phyloP scores from a whole-genome alignment of 2,329 filamentous ascomycete genomes.

The Talaromyces sp. region DNA sequence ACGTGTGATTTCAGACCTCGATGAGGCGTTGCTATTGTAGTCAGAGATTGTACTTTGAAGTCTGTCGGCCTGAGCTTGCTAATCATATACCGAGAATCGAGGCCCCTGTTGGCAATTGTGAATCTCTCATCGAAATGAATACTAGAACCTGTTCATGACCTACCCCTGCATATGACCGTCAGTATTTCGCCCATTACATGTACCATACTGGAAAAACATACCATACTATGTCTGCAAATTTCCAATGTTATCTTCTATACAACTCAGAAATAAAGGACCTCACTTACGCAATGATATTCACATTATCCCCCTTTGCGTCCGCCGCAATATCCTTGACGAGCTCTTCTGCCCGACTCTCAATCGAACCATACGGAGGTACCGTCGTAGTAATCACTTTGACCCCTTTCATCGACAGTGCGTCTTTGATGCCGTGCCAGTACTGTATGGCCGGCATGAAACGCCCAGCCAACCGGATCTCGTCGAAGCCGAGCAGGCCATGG shows the following conservation, averaged over 20 bases:
- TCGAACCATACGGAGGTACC: conserved; percentile 54
- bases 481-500: conserved; percentile 61
- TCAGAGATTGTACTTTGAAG: conserved; percentile 69
- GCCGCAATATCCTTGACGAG: conserved; percentile 48
- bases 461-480: conserved; percentile 53
- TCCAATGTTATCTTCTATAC: neutral
- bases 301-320: conserved; percentile 50
- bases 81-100: conserved; percentile 61
- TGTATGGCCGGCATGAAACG: conserved; percentile 51
- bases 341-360: conserved; percentile 51
- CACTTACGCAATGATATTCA: conserved; percentile 60
- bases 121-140: neutral
- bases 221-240: conserved; percentile 42
- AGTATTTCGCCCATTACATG: neutral
- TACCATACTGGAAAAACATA: conserved; percentile 16
- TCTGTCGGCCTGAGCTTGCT: conserved; percentile 52
- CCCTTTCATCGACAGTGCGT: conserved; percentile 48
- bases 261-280: neutral
- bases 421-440: conserved; percentile 60
- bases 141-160: conserved; percentile 6
- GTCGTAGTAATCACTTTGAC: conserved; percentile 57
- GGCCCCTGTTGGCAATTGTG: conserved; percentile 41
- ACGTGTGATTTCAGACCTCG: conserved; percentile 33
- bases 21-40: conserved; percentile 59
- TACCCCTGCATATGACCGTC: conserved; percentile 24